These are phyloP conservation scores for Ophiostoma sp. DNA, from an alignment of 2,329 filamentous ascomycete species.

Conservation along the genomic window DNA sequence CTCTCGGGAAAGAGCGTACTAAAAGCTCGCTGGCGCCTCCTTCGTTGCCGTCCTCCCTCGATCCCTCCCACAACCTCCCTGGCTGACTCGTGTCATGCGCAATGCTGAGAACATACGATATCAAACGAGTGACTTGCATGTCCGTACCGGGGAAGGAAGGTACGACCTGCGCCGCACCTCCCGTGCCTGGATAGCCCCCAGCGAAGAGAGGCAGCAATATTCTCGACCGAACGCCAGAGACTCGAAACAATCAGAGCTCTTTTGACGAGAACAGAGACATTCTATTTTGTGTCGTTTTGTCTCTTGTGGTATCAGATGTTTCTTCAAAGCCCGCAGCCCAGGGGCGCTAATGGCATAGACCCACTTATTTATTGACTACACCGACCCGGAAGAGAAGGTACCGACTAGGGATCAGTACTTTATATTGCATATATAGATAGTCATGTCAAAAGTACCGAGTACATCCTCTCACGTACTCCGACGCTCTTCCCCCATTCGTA, in stretches of 20 bases:
- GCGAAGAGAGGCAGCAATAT: neutral
- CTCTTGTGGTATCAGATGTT: neutral
- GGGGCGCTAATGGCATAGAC: neutral
- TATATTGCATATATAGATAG: too few relatives aligned
- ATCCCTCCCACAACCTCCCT: neutral
- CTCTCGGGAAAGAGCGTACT: neutral
- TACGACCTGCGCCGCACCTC: constrained; percentile 2
- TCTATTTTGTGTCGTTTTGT: neutral
- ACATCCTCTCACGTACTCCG: neutral
- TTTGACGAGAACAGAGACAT: neutral
- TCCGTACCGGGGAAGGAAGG: neutral
- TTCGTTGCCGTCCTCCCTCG: neutral
- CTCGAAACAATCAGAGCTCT: neutral
- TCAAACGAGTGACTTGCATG: neutral
- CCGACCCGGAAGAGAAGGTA: neutral
- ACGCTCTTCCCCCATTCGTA: neutral
- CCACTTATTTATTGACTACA: constrained; percentile 8
- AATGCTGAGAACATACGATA: constrained; percentile 8
- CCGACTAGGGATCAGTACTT: neutral
- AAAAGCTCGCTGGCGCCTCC: neutral
- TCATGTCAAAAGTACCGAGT: neutral
- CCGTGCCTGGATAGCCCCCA: neutral
- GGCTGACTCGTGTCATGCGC: constrained; percentile 3
- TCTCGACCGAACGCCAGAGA: neutral
- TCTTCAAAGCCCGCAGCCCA: neutral